Percentiles rank a stretch among this genome's conserved stretches.
These are phyloP conservation scores for Puccinia hordei DNA, from an alignment of 1,284 basidiomycete species.

Conservation along the genomic window DNA sequence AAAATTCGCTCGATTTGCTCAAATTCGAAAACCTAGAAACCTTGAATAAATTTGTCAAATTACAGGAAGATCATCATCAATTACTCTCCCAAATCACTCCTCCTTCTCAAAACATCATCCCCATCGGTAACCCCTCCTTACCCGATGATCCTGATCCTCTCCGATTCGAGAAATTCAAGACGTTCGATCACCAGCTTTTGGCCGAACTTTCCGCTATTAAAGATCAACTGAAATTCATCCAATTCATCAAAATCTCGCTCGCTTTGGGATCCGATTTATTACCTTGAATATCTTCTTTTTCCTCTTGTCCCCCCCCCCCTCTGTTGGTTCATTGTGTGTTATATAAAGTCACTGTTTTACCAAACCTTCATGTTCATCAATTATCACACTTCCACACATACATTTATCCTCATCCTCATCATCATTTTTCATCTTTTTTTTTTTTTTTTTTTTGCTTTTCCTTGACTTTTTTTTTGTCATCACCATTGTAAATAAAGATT, in stretches of 20 bases:
- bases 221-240: background rate
- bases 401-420: no score
- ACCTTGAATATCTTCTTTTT: no score
- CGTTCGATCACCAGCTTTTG: background rate
- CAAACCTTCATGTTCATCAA: no score
- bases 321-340: no score
- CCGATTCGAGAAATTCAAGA: background rate
- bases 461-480: no score
- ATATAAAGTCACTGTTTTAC: no score
- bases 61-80: background rate
- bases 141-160: background rate
- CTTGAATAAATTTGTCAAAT: background rate
- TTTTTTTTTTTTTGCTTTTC: no score
- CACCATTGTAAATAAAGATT: no score
- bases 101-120: background rate
- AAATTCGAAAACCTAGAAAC: conserved; percentile 28
- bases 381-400: no score
- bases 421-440: no score
- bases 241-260: conserved; percentile 14
- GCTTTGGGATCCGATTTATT: background rate
- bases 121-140: background rate
- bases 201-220: background rate
- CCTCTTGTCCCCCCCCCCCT: no score
- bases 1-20: conserved; percentile 34
- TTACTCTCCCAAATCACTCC: no score